Evolutionary conservation across 2,329 filamentous ascomycete genomes (phyloP).

Genomic region (Diaporthe citrichinensis): DNA sequence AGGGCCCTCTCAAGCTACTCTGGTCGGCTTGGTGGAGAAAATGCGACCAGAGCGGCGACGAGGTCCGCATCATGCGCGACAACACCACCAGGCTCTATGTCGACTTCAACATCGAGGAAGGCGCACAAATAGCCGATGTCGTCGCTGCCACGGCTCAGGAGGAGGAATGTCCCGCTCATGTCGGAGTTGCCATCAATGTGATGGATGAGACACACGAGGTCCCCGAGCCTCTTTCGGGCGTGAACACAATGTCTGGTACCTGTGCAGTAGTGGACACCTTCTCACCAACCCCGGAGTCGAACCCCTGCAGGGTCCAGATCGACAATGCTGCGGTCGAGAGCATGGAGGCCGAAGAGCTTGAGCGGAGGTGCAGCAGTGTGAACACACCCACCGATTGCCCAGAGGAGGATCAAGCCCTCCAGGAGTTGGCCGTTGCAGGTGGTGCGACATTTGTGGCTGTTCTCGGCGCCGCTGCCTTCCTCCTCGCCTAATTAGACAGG

Average conservation of each 20-base stretch:
- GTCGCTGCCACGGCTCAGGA: neutral
- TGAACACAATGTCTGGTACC: neutral
- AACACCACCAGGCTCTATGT: neutral
- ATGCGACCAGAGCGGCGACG: neutral
- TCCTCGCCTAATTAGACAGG: neutral
- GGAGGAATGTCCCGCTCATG: neutral
- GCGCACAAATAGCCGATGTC: neutral
- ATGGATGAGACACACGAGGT: neutral
- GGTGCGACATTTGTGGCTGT: neutral
- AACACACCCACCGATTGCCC: neutral
- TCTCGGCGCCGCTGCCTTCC: neutral
- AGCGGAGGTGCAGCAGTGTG: neutral
- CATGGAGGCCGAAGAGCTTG: neutral
- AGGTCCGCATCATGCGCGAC: neutral
- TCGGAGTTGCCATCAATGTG: neutral
- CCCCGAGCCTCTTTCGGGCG: too few relatives aligned
- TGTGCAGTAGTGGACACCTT: neutral
- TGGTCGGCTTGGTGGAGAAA: neutral
- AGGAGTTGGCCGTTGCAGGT: neutral
- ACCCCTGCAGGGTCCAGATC: neutral
- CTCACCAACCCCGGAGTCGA: neutral
- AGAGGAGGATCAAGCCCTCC: neutral
- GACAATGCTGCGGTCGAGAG: neutral
- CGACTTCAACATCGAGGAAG: neutral
- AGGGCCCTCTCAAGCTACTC: neutral